phyloP scores from a whole-genome alignment of 805 yeast species.

The Candida koratica region DNA sequence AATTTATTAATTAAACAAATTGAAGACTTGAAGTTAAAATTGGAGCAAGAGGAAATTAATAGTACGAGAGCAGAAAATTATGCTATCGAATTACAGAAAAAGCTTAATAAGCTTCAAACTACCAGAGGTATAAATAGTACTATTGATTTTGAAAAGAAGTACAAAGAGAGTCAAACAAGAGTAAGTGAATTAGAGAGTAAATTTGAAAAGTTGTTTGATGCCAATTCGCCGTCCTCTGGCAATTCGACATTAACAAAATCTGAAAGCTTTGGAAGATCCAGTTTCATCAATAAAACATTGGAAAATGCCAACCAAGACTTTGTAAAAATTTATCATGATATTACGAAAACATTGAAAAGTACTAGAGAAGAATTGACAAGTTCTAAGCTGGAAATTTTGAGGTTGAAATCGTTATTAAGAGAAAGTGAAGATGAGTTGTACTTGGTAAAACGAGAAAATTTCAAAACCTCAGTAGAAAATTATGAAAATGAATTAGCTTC shows the following conservation, averaged over 20 bases:
- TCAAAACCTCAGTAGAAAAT: constrained; percentile 34
- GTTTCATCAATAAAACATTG: constrained; percentile 21
- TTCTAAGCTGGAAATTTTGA: constrained; percentile 39
- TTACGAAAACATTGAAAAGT: constrained; percentile 40
- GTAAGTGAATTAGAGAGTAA: constrained; percentile 30
- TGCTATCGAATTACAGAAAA: constrained; percentile 42
- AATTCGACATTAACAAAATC: constrained; percentile 23
- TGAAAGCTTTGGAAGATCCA: constrained; percentile 30
- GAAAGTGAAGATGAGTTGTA: constrained; percentile 44
- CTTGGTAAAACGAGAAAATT: constrained; percentile 38
- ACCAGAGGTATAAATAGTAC: constrained; percentile 33
- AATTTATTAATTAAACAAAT: constrained; percentile 39
- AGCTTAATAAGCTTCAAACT: constrained; percentile 38
- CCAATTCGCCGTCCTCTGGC: constrained; percentile 14
- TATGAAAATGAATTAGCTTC: constrained; percentile 42
- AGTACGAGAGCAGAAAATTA: constrained; percentile 49
- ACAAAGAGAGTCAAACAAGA: constrained; percentile 31
- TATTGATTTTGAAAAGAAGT: constrained; percentile 35
- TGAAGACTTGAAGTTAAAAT: constrained; percentile 43
- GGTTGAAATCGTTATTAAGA: constrained; percentile 39
- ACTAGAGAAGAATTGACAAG: constrained; percentile 42
- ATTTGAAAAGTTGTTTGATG: constrained; percentile 22
- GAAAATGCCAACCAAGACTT: constrained; percentile 39
- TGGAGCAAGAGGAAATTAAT: constrained; percentile 51
- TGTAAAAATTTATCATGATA: constrained; percentile 48